phyloP scores from a whole-genome alignment of 2,329 filamentous ascomycete genomes.

The Curvularia sp. region DNA sequence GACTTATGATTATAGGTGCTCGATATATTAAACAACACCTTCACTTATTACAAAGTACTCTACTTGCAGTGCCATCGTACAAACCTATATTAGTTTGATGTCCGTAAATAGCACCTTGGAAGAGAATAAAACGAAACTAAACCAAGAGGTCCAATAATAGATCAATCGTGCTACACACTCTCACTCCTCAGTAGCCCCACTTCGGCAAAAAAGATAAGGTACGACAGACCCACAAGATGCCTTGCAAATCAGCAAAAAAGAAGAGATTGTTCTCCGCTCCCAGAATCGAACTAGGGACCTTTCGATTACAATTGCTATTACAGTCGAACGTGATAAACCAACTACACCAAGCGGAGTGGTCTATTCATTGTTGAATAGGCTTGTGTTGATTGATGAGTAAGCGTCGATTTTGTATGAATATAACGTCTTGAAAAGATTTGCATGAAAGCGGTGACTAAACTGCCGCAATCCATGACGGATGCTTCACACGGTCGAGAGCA shows the following conservation, averaged over 20 bases:
- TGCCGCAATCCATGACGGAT: too few relatives aligned
- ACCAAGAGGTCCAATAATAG: not conserved
- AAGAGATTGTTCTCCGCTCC: constrained; percentile 37
- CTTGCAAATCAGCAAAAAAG: not conserved
- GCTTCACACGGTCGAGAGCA: too few relatives aligned
- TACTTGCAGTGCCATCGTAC: not conserved
- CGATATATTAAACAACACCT: too few relatives aligned
- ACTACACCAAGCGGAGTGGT: constrained; percentile 43
- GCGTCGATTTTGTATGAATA: not conserved
- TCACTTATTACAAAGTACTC: too few relatives aligned
- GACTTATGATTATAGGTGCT: not conserved
- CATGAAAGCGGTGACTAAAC: too few relatives aligned
- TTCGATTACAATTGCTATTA: constrained; percentile 47
- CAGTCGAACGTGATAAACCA: constrained; percentile 51
- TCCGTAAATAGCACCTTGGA: not conserved
- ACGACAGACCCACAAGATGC: not conserved
- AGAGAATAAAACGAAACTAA: not conserved
- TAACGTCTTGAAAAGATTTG: too few relatives aligned
- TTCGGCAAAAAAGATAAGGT: not conserved
- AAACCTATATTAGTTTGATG: not conserved
- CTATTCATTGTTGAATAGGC: constrained; percentile 1
- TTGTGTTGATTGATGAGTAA: constrained; percentile 5
- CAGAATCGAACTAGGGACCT: constrained; percentile 45
- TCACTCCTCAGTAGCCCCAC: not conserved
- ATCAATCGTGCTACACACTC: not conserved